Percentiles rank a stretch among this genome's conserved stretches.
Evolutionary conservation across 176 grass and related monocot species (phyloP).

Genomic region (Lolium perenne): DNA sequence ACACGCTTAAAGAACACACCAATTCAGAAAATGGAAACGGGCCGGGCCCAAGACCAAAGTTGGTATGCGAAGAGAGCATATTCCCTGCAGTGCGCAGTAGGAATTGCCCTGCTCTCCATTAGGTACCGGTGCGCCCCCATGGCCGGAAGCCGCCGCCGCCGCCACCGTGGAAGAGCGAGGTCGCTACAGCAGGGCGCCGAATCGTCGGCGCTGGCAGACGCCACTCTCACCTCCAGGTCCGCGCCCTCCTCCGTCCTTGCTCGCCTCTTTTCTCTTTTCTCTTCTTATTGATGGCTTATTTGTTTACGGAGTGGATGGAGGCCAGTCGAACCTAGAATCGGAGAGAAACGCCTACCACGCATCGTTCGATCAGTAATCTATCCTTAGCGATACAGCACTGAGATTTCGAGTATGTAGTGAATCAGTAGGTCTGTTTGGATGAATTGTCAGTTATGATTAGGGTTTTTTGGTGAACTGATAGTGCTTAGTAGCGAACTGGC

Average conservation of each 20-base stretch:
- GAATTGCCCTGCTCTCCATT: neutral
- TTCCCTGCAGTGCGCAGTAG: too few relatives aligned
- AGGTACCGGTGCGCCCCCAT: neutral
- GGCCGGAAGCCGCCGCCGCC: neutral
- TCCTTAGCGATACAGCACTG: neutral
- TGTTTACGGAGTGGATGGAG: neutral
- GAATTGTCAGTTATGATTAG: neutral
- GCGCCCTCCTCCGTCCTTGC: neutral
- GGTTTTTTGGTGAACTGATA: neutral
- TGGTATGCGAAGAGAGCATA: too few relatives aligned
- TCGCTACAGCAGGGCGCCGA: neutral
- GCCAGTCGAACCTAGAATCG: neutral
- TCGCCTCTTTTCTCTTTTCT: neutral
- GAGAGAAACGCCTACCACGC: neutral
- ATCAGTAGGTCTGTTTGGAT: neutral
- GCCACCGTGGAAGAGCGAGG: neutral
- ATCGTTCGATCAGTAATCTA: neutral
- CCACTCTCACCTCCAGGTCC: neutral
- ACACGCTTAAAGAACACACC: too few relatives aligned
- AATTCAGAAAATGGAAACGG: too few relatives aligned
- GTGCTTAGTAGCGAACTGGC: neutral
- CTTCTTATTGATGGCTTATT: neutral
- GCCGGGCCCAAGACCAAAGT: too few relatives aligned
- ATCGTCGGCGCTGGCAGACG: neutral
- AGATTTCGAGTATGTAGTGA: neutral